These are phyloP conservation scores for Tolypocladium inflatum DNA, from an alignment of 2,329 filamentous ascomycete species.

Conservation along the genomic window DNA sequence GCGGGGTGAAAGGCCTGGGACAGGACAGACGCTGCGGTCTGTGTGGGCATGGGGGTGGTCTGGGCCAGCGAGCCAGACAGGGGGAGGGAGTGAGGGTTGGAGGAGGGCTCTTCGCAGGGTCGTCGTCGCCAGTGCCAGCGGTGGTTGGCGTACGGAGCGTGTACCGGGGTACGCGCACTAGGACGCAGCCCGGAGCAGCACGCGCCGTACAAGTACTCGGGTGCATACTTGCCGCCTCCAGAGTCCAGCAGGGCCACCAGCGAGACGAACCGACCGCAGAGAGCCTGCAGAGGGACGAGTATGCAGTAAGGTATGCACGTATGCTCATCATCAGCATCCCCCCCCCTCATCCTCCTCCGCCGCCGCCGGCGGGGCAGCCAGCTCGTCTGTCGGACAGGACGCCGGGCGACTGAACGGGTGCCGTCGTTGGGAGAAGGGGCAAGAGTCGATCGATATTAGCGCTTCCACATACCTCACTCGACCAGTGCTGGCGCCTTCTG, in stretches of 20 bases:
- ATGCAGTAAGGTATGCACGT: too few species aligned
- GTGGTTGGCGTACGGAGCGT: background rate
- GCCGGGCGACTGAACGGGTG: background rate
- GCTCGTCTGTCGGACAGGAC: too few species aligned
- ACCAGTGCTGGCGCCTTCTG: background rate
- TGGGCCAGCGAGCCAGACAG: conserved; percentile 4
- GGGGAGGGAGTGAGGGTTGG: conserved; percentile 1
- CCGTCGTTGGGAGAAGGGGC: background rate
- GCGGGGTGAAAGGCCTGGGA: conserved; percentile 12
- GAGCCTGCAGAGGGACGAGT: background rate
- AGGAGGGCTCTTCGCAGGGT: background rate
- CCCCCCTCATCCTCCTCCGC: background rate
- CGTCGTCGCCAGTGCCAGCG: background rate
- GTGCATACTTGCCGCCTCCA: background rate
- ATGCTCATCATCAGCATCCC: background rate
- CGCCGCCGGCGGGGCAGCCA: background rate
- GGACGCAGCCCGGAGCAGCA: background rate
- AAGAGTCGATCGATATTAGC: background rate
- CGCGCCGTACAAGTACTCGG: background rate
- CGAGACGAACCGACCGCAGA: background rate
- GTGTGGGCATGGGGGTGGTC: conserved; percentile 13
- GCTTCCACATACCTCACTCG: background rate
- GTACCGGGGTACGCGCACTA: background rate
- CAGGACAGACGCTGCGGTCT: conserved; percentile 12
- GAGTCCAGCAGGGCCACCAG: background rate